Evolutionary conservation across 2,329 filamentous ascomycete species (phyloP).

Genomic region (Ophiocordyceps camponoti-saundersi): DNA sequence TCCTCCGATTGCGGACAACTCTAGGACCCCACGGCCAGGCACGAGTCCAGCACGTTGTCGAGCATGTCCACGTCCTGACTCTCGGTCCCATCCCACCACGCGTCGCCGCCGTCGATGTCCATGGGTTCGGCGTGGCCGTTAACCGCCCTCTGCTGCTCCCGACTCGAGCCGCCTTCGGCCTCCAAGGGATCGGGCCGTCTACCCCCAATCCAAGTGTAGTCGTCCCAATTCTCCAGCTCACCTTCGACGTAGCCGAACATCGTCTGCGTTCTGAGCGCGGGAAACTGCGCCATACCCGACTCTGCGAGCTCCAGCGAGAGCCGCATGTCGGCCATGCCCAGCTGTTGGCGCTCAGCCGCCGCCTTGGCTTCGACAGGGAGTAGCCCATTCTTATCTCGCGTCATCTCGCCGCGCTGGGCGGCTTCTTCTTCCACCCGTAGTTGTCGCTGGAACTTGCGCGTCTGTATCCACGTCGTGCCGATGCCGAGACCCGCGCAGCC

Average conservation of each 20-base stretch:
- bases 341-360: conserved; percentile 49
- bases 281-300: conserved; percentile 60
- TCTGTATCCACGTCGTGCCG: conserved; percentile 58
- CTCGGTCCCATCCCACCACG: conserved; percentile 46
- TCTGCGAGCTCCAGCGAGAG: conserved; percentile 63
- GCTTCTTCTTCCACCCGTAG: conserved; percentile 61
- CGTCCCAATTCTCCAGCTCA: conserved; percentile 51
- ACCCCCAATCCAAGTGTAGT: conserved; percentile 36
- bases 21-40: conserved; percentile 27
- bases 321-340: conserved; percentile 64
- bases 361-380: conserved; percentile 69
- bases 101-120: conserved; percentile 39
- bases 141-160: conserved; percentile 12
- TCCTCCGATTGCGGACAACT: not conserved
- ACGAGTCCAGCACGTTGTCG: conserved; percentile 39
- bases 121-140: conserved; percentile 39
- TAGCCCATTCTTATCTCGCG: conserved; percentile 58
- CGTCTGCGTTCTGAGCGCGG: conserved; percentile 54
- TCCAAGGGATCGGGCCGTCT: conserved; percentile 12
- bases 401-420: conserved; percentile 54
- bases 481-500: conserved; percentile 46
- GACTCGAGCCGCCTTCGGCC: conserved; percentile 7
- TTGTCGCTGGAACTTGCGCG: conserved; percentile 58
- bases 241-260: conserved; percentile 57
- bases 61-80: conserved; percentile 31